phyloP scores from a whole-genome alignment of 108 stramenopile species.

The Schizochytrium sp. region DNA sequence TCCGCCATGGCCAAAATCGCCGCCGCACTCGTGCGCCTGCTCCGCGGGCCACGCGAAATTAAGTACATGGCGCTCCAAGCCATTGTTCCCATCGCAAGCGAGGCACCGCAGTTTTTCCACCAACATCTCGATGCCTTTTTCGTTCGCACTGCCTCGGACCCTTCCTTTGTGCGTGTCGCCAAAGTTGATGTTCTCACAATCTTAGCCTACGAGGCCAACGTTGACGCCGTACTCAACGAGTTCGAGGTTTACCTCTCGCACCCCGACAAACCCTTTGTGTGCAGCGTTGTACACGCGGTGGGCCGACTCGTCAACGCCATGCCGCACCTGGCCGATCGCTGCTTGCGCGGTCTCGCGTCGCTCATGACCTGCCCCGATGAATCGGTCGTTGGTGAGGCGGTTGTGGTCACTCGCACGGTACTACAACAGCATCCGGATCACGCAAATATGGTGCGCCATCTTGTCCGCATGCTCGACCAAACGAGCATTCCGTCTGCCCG shows the following conservation, averaged over 20 bases:
- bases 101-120: constrained; percentile 85
- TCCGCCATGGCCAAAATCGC: constrained; percentile 55
- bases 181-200: constrained; percentile 87
- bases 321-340: constrained; percentile 67
- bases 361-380: constrained; percentile 60
- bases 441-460: neutral
- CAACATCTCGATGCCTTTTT: constrained; percentile 89
- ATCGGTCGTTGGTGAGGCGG: constrained; percentile 78
- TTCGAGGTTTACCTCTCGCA: constrained; percentile 79
- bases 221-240: constrained; percentile 77
- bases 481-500: constrained; percentile 44
- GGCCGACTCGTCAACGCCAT: constrained; percentile 71
- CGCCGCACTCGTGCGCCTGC: constrained; percentile 86
- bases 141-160: constrained; percentile 75
- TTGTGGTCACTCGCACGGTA: constrained; percentile 72
- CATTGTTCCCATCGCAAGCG: constrained; percentile 73
- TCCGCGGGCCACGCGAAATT: constrained; percentile 83
- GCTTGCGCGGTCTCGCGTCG: constrained; percentile 74
- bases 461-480: constrained; percentile 33
- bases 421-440: constrained; percentile 38
- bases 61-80: constrained; percentile 87
- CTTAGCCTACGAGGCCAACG: constrained; percentile 68
- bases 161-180: constrained; percentile 74
- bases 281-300: constrained; percentile 75
- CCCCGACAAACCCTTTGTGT: constrained; percentile 73